Percentiles rank a stretch among this genome's conserved stretches.
These are phyloP conservation scores for Ophiocordyceps camponoti-saundersi DNA, from an alignment of 2,329 filamentous ascomycete species.

Conservation along the genomic window DNA sequence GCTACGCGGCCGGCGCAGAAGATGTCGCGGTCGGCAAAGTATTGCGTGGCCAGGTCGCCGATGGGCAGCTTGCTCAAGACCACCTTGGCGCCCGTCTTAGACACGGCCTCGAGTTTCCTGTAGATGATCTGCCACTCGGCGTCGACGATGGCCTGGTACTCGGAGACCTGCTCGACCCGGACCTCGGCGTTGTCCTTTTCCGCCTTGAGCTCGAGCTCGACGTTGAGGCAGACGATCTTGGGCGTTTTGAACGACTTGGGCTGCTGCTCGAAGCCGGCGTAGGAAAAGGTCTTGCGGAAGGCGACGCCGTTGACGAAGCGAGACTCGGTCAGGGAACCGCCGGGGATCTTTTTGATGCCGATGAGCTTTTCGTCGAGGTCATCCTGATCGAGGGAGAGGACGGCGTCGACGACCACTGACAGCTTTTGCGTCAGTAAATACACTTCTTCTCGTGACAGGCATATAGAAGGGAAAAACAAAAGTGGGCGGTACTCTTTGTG, in stretches of 20 bases:
- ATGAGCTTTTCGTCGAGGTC: constrained; percentile 97
- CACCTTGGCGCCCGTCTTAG: constrained; percentile 91
- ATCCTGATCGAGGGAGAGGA: constrained; percentile 86
- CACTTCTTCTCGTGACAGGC: too few relatives aligned
- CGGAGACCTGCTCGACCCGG: constrained; percentile 91
- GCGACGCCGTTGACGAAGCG: constrained; percentile 95
- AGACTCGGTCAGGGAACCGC: constrained; percentile 88
- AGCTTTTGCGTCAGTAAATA: not conserved
- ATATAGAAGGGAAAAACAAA: not conserved
- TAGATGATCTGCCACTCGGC: constrained; percentile 99
- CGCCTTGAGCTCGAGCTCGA: constrained; percentile 94
- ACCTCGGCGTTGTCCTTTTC: constrained; percentile 99
- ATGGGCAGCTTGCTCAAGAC: constrained; percentile 95
- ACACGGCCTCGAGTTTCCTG: constrained; percentile 92
- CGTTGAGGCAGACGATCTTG: constrained; percentile 93
- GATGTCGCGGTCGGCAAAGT: constrained; percentile 92
- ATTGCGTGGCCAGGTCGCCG: constrained; percentile 93
- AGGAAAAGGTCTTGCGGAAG: constrained; percentile 99
- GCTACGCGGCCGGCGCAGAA: constrained; percentile 95
- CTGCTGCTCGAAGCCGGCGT: constrained; percentile 98
- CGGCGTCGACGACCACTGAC: constrained; percentile 90
- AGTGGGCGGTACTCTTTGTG: constrained; percentile 57
- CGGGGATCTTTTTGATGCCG: constrained; percentile 94
- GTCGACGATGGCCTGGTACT: constrained; percentile 98
- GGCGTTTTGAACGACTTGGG: constrained; percentile 89